Evolutionary conservation across 73 alveolate genomes (phyloP), one percentile per base, ranked within the genome.

Genomic region (Symbiodinium pilosum): DNA sequence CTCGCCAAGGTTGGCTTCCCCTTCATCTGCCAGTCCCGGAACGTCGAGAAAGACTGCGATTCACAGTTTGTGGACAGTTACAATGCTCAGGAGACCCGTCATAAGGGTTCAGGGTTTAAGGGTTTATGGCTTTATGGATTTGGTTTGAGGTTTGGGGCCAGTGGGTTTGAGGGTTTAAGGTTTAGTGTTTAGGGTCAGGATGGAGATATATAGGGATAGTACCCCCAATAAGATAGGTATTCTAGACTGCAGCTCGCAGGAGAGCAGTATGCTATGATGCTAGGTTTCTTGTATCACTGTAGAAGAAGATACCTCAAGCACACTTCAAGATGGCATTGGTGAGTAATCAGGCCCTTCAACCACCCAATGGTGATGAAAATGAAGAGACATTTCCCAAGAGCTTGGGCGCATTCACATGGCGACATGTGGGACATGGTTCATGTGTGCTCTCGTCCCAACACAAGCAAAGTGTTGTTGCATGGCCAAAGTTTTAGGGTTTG

Each of bases 21-120:
- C 44, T 68, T 91, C 41, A 91, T 91, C 77, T 91, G 96, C 77
- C 96, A 91, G 77, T 68, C 88, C 81, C 83, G 96, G 77, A 84
- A 85, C 36, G 96, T 91, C 88, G 96, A 91, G 96, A 91, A 91
- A 30, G 96, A 91, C 77, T 91, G 96, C 77, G 96, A 91, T 43
- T 91, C 96, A 9, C 43, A 32, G 75, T 91, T 91, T 34, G 96
- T 91, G 52, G 96, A 91, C 51, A 85, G 77, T 41, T 91, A 91
- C 96, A 91, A 91, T 39, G 96, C 88, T 5, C 95, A 88, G 95
- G 95, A 56, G 81, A 64, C 81, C 38, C 39, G 81, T 26, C 77
- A 24, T 8, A 32, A 64, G 14, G 3, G 18, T 7, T 30, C 26
- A n/a, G n/a, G n/a, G n/a, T n/a, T n/a, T n/a, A n/a, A 16, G 64